phyloP scores from a whole-genome alignment of 176 grass and related monocot species.

The Chrysopogon serrulatus region DNA sequence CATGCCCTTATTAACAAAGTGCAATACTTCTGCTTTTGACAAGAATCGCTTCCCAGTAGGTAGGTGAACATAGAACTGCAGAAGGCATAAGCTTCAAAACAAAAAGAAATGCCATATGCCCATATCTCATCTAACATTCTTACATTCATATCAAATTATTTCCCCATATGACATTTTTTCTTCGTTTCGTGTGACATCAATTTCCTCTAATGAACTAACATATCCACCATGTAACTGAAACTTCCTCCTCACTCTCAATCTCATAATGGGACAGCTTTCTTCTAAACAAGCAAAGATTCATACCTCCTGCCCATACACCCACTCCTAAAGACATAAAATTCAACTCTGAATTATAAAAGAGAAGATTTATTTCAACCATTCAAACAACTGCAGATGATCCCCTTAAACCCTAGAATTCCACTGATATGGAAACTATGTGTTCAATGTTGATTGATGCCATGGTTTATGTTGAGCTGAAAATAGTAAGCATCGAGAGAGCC shows the following conservation, averaged over 20 bases:
- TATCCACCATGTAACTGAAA: not conserved
- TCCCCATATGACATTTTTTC: not conserved
- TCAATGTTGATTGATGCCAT: not conserved
- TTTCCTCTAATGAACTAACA: not conserved
- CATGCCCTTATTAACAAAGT: constrained; percentile 26
- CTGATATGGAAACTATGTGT: not conserved
- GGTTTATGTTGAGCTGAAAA: not conserved
- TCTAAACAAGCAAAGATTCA: not conserved
- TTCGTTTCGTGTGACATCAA: not conserved
- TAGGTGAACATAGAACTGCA: constrained; percentile 48
- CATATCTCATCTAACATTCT: not conserved
- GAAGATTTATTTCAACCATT: not conserved
- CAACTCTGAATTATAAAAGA: not conserved
- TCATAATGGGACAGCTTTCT: not conserved
- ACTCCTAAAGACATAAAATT: not conserved
- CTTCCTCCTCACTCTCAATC: not conserved
- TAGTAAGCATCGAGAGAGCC: not conserved
- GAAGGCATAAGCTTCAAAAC: not conserved
- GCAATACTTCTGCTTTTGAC: constrained; percentile 49
- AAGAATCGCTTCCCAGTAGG: constrained; percentile 35
- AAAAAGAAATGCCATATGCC: not conserved
- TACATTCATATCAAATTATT: not conserved
- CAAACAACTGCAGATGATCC: not conserved
- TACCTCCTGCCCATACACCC: not conserved
- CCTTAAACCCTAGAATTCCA: not conserved